Evolutionary conservation across 192 early-diverging fungal species (phyloP).

Genomic region (Piromyces sp.): DNA sequence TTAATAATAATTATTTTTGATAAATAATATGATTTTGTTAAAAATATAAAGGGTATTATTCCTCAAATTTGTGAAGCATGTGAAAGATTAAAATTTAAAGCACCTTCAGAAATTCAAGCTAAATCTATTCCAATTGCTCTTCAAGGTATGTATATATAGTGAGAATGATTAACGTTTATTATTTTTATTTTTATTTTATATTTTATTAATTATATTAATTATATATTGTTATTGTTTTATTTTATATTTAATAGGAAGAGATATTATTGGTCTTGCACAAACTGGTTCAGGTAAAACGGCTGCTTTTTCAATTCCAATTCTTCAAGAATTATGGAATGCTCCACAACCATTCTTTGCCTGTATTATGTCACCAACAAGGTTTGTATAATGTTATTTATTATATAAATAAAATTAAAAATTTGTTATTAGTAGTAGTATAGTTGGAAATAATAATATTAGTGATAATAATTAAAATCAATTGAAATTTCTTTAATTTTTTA

Average conservation of each 20-base stretch:
- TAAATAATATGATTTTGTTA: too few relatives aligned
- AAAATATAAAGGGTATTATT: conserved; percentile 81
- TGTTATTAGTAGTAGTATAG: too few relatives aligned
- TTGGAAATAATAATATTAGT: too few relatives aligned
- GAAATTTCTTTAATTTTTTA: neutral
- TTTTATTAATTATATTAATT: too few relatives aligned
- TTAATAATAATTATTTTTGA: too few relatives aligned
- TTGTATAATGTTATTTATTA: neutral
- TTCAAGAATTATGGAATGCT: conserved; percentile 69
- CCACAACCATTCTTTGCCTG: conserved; percentile 86
- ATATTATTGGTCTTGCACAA: conserved; percentile 74
- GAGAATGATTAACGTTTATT: too few relatives aligned
- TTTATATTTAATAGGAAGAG: neutral
- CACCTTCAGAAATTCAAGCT: conserved; percentile 79
- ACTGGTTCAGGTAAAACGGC: conserved; percentile 85
- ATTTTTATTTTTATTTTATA: too few relatives aligned
- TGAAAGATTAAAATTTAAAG: conserved; percentile 68
- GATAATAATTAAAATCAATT: too few relatives aligned
- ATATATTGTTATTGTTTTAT: neutral
- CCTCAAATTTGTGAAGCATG: conserved; percentile 76
- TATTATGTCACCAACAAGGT: conserved; percentile 89
- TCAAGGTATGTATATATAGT: conserved; percentile 36
- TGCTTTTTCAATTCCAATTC: conserved; percentile 69
- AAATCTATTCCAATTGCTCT: conserved; percentile 83
- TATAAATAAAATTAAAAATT: neutral